These are phyloP conservation scores for Vigna angularis DNA, from an alignment of 306 rosid genomes.

Conservation along the genomic window DNA sequence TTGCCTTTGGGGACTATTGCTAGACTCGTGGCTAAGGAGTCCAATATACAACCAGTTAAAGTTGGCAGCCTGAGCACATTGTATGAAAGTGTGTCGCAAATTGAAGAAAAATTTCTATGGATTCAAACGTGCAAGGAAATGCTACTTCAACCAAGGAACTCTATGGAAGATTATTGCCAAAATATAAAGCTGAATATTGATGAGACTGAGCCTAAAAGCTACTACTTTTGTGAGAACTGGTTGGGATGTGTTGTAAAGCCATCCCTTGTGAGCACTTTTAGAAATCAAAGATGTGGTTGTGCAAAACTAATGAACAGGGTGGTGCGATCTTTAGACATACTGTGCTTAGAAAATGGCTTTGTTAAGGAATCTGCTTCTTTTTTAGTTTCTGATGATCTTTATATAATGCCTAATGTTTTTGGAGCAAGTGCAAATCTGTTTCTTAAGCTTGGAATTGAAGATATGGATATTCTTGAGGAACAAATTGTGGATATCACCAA, in stretches of 20 bases:
- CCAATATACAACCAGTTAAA: background rate
- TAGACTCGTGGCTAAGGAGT: background rate
- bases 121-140: background rate
- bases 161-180: slow-evolving; percentile 25
- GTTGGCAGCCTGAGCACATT: slow-evolving; percentile 21
- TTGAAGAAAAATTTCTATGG: background rate
- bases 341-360: background rate
- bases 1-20: slow-evolving; percentile 38
- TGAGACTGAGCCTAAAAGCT: background rate
- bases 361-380: slow-evolving; percentile 4
- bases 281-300: slow-evolving; percentile 17
- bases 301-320: background rate
- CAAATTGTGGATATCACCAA: slow-evolving; percentile 1
- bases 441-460: background rate
- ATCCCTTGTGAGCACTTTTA: background rate
- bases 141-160: slow-evolving; percentile 19
- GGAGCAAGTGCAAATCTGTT: background rate
- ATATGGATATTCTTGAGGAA: slow-evolving; percentile 24
- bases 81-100: slow-evolving; percentile 18
- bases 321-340: fast-evolving
- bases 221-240: background rate
- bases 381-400: slow-evolving; percentile 30
- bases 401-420: slow-evolving; percentile 13
- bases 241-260: background rate
- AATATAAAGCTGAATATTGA: slow-evolving; percentile 27